These are phyloP conservation scores for Penicillium concentricum DNA, from an alignment of 2,329 filamentous ascomycete genomes.

Conservation along the genomic window DNA sequence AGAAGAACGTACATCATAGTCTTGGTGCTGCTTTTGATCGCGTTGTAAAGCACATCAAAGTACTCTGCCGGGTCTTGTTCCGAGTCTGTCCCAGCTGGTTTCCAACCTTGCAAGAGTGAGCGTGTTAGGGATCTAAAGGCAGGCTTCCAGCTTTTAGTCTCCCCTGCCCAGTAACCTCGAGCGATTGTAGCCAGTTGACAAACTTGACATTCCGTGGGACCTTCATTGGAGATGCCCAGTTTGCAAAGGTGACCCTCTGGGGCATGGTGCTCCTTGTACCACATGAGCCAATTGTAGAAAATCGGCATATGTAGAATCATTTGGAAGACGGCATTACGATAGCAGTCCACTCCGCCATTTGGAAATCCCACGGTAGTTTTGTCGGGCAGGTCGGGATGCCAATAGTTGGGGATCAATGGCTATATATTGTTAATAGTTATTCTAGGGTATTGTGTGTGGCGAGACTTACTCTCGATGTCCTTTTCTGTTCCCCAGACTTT, in stretches of 20 bases:
- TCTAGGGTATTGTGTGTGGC: background rate
- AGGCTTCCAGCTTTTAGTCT: background rate
- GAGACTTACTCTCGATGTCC: background rate
- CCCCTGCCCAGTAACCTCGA: conserved; percentile 18
- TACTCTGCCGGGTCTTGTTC: conserved; percentile 16
- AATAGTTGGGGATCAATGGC: background rate
- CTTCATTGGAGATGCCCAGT: background rate
- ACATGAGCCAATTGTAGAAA: conserved; percentile 24
- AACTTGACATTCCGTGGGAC: background rate
- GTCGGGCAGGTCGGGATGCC: background rate
- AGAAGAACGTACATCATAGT: conserved; percentile 1
- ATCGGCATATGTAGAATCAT: conserved; percentile 27
- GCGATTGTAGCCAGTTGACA: conserved; percentile 18
- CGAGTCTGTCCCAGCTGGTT: background rate
- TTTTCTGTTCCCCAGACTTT: background rate
- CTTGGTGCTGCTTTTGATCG: background rate
- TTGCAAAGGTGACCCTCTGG: background rate
- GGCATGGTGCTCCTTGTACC: conserved; percentile 7
- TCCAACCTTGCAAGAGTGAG: background rate
- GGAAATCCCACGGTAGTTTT: conserved; percentile 3
- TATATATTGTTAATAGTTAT: background rate
- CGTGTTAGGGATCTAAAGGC: background rate
- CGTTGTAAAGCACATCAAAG: background rate
- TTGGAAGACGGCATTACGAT: conserved; percentile 28
- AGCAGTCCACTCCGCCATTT: conserved; percentile 17